Evolutionary conservation across 768 basidiomycete species (phyloP), one percentile per base, ranked within the genome.

Genomic region (Sistotremastrum niveocremeum): DNA sequence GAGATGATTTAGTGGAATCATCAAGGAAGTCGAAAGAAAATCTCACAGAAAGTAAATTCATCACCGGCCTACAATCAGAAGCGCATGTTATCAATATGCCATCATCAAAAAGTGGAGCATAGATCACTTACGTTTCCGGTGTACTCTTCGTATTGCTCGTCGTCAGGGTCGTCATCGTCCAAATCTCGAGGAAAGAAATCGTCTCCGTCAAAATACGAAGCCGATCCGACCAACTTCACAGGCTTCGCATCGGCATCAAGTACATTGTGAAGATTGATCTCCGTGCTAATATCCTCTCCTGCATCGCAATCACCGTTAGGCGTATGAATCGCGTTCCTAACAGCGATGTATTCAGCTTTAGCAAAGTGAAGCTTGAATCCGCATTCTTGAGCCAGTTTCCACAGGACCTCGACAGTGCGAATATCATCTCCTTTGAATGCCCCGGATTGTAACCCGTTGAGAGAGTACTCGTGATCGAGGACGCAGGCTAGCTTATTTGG

Each of bases 381-480:
- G 4, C 60, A 54, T 29, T 63, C 59, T 41, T 62, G 55, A 1
- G 63, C 64, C 8, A 67, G 51, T 8, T 49, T 46, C 12, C 59
- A 54, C 8, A 73, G 52, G 37, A 61, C 37, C 2, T 57, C 50
- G 7, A 67, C 52, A 4, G 57, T 47, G 35, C 66, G 58, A 0
- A 64, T 62, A 45, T 73, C 71, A 0, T 45, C 48, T 3, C 69
- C 69, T 49, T 70, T 69, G 8, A 70, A 54, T 3, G 62, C 57
- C 6, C 20, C 20, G 20, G 20, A 20, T 20, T 20, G 20, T 20
- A 20, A 20, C 57, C 56, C 5, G 41, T 49, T 4, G 46, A 36
- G 20, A 65, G 50, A 56, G 51, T 68, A 66, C 48, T 62, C 42
- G 50, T 68, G 65, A 6, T 60, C 51, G 10, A 68, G 59, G 6